phyloP scores from a whole-genome alignment of 2,329 filamentous ascomycete genomes.

The Trichoderma aggressivum region DNA sequence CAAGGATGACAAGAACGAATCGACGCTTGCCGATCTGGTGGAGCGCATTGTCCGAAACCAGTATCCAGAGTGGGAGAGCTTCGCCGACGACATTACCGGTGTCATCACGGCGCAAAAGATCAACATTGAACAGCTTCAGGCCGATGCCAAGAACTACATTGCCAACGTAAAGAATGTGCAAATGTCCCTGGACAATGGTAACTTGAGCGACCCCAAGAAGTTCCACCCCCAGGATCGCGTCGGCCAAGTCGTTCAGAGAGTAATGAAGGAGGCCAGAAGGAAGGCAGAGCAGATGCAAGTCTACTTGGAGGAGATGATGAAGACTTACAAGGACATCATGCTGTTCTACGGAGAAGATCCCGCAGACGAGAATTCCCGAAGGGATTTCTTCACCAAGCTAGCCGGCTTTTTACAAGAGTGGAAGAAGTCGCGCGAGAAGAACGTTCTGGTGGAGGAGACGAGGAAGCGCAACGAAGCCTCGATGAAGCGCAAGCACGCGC shows the following conservation, averaged over 20 bases:
- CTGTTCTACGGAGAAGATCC: constrained; percentile 94
- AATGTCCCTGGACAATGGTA: constrained; percentile 85
- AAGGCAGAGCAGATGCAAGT: constrained; percentile 96
- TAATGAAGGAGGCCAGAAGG: constrained; percentile 93
- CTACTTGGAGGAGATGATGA: constrained; percentile 88
- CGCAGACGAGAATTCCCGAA: constrained; percentile 82
- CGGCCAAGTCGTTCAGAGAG: constrained; percentile 82
- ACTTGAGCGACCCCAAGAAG: constrained; percentile 92
- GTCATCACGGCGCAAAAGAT: constrained; percentile 82
- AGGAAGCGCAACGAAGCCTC: constrained; percentile 83
- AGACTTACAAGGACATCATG: constrained; percentile 93
- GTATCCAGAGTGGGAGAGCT: constrained; percentile 92
- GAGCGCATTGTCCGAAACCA: constrained; percentile 95
- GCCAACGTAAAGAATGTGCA: constrained; percentile 94
- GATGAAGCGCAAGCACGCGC: constrained; percentile 85
- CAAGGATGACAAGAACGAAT: constrained; percentile 98
- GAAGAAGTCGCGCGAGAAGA: constrained; percentile 96
- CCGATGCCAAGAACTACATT: constrained; percentile 88
- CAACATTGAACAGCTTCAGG: constrained; percentile 87
- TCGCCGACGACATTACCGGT: constrained; percentile 76
- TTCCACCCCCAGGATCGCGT: constrained; percentile 98
- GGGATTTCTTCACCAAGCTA: constrained; percentile 94
- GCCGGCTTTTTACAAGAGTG: constrained; percentile 87
- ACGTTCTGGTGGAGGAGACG: constrained; percentile 75
- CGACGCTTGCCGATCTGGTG: constrained; percentile 90